Conservation (phyloP, 441 rosid species). For the Populus hybrid region DNA sequence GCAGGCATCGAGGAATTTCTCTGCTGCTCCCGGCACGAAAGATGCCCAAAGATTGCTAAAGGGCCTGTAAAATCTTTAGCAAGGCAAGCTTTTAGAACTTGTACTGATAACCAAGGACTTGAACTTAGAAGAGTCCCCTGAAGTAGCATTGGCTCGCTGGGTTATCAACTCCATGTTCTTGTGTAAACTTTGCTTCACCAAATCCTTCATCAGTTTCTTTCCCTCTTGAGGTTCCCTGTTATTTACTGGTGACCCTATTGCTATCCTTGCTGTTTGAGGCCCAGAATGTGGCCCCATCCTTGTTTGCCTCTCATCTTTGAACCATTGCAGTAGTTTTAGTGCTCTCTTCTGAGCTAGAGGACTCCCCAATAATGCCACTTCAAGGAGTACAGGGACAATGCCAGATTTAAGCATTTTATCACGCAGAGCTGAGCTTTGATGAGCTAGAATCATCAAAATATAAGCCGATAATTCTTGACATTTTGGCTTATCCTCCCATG, state of each 20-base stretch:
- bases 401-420: constrained; percentile 77
- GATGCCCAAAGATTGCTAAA: neutral
- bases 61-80: constrained; percentile 24
- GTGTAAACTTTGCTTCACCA: constrained; percentile 81
- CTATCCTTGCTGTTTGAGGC: constrained; percentile 57
- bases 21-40: neutral
- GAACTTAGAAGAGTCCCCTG: constrained; percentile 39
- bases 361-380: constrained; percentile 66
- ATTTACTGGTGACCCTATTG: constrained; percentile 58
- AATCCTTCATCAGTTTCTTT: constrained; percentile 66
- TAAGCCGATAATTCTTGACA: constrained; percentile 84
- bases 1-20: neutral
- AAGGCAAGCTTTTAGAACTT: constrained; percentile 89
- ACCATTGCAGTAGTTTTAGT: constrained; percentile 79
- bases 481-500: constrained; percentile 86
- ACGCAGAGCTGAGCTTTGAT: constrained; percentile 67
- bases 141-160: constrained; percentile 49
- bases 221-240: constrained; percentile 60
- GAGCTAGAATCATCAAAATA: constrained; percentile 78
- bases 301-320: constrained; percentile 75
- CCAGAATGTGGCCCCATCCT: constrained; percentile 93
- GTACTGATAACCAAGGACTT: constrained; percentile 72
- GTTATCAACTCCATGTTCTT: constrained; percentile 93
- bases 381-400: constrained; percentile 71
- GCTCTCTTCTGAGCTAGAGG: constrained; percentile 84